These are phyloP conservation scores for Solanum acaule DNA, from an alignment of 257 asterid species.

Conservation along the genomic window DNA sequence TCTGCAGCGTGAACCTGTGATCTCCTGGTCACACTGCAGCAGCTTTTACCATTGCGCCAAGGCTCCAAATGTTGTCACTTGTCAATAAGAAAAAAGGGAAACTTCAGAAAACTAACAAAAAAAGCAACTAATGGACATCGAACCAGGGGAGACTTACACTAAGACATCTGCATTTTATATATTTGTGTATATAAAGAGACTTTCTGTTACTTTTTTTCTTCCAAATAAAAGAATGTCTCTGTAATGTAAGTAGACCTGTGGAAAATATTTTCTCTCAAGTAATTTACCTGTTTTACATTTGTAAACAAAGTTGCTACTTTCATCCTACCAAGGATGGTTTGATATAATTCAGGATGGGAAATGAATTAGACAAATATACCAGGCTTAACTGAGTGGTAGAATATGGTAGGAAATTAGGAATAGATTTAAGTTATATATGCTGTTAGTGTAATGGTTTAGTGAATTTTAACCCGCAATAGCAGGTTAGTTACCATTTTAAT, in stretches of 20 bases:
- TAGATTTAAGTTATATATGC: not conserved
- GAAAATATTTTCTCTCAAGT: not conserved
- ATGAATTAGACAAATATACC: not conserved
- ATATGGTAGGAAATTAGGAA: not conserved
- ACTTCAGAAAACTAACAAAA: not conserved
- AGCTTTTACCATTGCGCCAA: not conserved
- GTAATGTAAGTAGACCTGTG: not conserved
- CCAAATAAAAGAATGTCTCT: not conserved
- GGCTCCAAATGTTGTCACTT: not conserved
- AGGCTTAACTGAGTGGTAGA: not conserved
- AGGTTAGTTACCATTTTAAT: constrained; percentile 30
- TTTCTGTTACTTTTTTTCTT: not conserved
- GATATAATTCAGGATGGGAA: not conserved
- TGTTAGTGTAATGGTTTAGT: not conserved
- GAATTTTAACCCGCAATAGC: not conserved
- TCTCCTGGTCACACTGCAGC: not conserved
- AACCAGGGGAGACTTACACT: not conserved
- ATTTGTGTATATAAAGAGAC: not conserved
- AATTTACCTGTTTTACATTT: not conserved
- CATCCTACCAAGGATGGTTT: not conserved
- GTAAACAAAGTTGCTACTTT: not conserved
- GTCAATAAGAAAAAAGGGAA: not conserved
- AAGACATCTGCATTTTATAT: not conserved
- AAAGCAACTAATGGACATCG: not conserved
- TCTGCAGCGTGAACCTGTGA: not conserved